Base-by-base conservation (phyloP, 164 flowering plant species). In the Litsea cubeba region DNA sequence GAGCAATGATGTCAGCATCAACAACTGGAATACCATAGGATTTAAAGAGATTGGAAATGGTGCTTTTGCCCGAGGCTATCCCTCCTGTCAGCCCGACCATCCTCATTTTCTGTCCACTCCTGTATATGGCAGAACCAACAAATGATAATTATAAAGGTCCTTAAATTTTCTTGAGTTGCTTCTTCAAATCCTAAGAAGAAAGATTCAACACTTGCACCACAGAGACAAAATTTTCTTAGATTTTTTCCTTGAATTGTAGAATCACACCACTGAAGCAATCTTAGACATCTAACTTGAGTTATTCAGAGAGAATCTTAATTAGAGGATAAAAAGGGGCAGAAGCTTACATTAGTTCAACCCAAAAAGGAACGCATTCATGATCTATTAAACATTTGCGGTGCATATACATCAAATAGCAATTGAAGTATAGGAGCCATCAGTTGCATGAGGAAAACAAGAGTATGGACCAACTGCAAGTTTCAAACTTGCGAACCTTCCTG, bases 61-160 rank as follows among this genome's bases (percentile, higher is more conserved):
- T 93, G 76, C 97, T 95, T 85, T 95, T 95, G 28, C 99, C 99
- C 0, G 98, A 90, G 6, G 92, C 80, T 12, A 95, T 95, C 23
- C 99, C 99, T 68, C 99, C 99, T 0, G 98, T 93, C 64, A 93
- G 76, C 69, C 99, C 98, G 1, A 95, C 95, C 18, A 95, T 82
- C 81, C 98, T 87, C 99, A 95, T 95, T 69, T 74, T 63, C 35
- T 5, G 20, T 54, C 60, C 60, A 15, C 60, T 54, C 17, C 20
- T 54, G 60, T 11, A 26, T 66, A 15, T 15, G 46, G 26, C 26
- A 28, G 20, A 12, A 25, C 11, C 71, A 69, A n/a, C 28, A 22
- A 0, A 6, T 22, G 25, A 63, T 54, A 15, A 20, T 20, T 3
- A 54, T 54, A 15, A 20, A 54, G 60, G 12, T 54, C 20, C 17